phyloP scores from a whole-genome alignment of 2,329 filamentous ascomycete species.

The Colletotrichum sp. region DNA sequence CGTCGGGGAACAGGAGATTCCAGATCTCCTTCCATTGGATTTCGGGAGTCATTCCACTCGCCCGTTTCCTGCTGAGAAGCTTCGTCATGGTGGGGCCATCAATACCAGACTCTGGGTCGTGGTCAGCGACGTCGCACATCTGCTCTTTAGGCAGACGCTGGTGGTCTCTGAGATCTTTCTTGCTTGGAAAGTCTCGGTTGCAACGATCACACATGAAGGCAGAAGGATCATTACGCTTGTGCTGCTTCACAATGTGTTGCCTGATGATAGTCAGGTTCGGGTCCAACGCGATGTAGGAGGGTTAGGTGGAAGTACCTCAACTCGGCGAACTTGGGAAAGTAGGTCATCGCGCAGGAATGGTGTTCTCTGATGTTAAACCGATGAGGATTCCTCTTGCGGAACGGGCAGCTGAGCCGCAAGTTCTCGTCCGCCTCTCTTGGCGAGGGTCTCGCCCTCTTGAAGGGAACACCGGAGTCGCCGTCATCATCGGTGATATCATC shows the following conservation, averaged over 20 bases:
- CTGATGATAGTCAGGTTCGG: conserved; percentile 20
- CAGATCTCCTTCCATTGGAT: conserved; percentile 46
- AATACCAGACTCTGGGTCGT: conserved; percentile 43
- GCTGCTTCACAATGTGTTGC: conserved; percentile 47
- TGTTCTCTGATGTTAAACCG: conserved; percentile 51
- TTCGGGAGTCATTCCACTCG: conserved; percentile 39
- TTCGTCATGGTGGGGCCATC: conserved; percentile 44
- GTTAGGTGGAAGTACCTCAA: conserved; percentile 33
- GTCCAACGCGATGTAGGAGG: neutral
- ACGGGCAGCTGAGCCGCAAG: conserved; percentile 46
- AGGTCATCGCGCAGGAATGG: conserved; percentile 47
- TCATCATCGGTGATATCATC: conserved; percentile 38
- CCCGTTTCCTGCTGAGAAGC: conserved; percentile 41
- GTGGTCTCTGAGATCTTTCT: conserved; percentile 43
- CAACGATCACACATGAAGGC: conserved; percentile 45
- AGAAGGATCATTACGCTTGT: conserved; percentile 44
- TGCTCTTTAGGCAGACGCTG: conserved; percentile 42
- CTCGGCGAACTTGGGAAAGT: conserved; percentile 45
- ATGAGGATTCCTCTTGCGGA: conserved; percentile 46
- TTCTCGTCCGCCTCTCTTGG: conserved; percentile 38
- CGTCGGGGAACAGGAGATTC: conserved; percentile 46
- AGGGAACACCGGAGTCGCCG: conserved; percentile 28
- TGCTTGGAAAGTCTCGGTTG: conserved; percentile 39
- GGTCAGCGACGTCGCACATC: conserved; percentile 45
- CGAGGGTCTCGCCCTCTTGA: conserved; percentile 34